A percentile compares a stretch with the other conserved stretches of the same genome.
Conservation (phyloP, 2,329 filamentous ascomycete species). For the Scortechinia acanthostroma region DNA sequence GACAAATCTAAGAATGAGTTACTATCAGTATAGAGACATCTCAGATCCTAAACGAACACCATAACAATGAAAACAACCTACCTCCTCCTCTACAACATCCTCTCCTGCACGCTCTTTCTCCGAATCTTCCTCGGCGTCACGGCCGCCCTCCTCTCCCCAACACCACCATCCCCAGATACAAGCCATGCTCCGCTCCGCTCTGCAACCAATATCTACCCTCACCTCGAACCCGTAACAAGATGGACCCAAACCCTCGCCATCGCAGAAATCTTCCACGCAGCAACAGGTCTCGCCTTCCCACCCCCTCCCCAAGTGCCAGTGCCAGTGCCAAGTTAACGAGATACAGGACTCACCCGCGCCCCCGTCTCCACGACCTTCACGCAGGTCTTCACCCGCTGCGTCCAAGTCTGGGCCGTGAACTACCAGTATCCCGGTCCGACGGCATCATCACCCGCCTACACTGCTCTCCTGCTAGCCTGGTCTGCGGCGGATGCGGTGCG, state of each 20-base stretch:
- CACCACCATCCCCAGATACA: too few species aligned
- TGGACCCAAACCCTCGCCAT: neutral
- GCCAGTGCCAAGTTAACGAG: too few species aligned
- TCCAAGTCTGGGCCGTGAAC: neutral
- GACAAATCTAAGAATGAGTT: too few species aligned
- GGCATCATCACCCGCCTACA: neutral
- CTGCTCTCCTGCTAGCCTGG: neutral
- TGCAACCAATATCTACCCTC: neutral
- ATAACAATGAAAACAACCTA: neutral
- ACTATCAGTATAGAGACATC: too few species aligned
- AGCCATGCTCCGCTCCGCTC: too few species aligned
- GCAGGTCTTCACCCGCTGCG: neutral
- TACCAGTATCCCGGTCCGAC: neutral
- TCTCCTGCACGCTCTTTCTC: neutral
- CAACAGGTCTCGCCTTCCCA: neutral
- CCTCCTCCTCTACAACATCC: neutral
- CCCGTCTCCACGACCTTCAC: conserved; percentile 1
- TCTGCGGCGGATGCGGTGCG: neutral
- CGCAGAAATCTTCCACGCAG: neutral
- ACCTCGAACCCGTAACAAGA: neutral
- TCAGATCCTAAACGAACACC: too few species aligned
- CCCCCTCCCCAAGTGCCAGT: neutral
- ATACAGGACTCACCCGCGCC: neutral
- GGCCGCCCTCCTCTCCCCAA: neutral
- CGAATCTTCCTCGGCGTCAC: neutral